Evolutionary conservation across 2,329 filamentous ascomycete genomes (phyloP), one percentile per base, ranked within the genome.

Genomic region (Xylaria hypoxylon): DNA sequence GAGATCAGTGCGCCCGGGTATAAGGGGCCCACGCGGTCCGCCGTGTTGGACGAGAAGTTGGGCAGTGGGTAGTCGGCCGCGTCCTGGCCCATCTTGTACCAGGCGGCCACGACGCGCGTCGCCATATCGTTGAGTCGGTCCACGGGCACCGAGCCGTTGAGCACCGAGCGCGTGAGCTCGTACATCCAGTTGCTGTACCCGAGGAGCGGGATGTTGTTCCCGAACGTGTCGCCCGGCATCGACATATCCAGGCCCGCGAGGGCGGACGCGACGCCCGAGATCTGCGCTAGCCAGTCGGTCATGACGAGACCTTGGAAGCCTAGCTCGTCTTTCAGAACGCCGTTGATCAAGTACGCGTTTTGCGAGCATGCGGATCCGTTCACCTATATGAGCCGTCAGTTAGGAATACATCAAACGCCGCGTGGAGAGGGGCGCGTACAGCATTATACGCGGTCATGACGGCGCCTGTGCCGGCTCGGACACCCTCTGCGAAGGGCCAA

Each of bases 371-470:
- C 87, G 0, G 87, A 89, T 57, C 88, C 87, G 73, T 92, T 92
- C 62, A 91, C 82, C 82, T 88, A 42, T 68, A n/a, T 0, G n/a
- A 17, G 58, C 19, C 61, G 48, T 70, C 52, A 65, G 44, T 38
- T 24, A 31, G 22, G 5, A 15, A 31, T 22, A 35, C 13, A 10
- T 48, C 10, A 26, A 38, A 7, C 5, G 42, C 6, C 4, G 19
- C 10, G 3, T 3, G 13, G 24, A 33, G 0, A 47, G 62, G 11
- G 47, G 5, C 47, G 67, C 73, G 51, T 68, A 82, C 79, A 73
- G 87, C 88, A 75, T 92, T 91, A 72, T 97, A 97, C 1, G 89
- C 87, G 76, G 92, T 94, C 93, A 97, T 96, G 59, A 96, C 83
- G 7, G 90, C 90, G 1, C 88, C 91, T 5, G 94, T 92, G 28